Base-by-base conservation (phyloP, 352 stramenopile genomes). In the Phytopythium chamaehyphon region DNA sequence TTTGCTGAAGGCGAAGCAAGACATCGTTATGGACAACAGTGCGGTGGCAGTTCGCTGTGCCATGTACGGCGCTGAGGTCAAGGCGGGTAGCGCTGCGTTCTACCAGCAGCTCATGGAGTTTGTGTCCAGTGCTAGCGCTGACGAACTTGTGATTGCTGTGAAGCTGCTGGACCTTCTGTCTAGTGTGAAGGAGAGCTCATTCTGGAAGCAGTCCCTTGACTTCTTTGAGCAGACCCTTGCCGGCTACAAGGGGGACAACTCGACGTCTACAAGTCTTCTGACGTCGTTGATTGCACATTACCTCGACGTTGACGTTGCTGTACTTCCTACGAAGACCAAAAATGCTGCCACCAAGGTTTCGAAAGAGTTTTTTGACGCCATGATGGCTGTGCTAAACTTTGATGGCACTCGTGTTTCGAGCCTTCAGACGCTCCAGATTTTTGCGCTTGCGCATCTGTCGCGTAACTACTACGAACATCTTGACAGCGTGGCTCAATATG, bases 21-120 rank as follows among this genome's bases (percentile, higher is more conserved):
- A 95, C 49, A 86, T 95, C 28, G 6, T 74, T 22, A 91, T 93
- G 80, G 84, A 95, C 59, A 56, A 55, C 8, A 66, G 66, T 43
- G 82, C 83, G 6, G 59, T 90, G 2, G 26, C 61, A 33, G 66
- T 71, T 8, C 64, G 90, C 26, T 88, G 70, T 48, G 73, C 73
- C 19, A 67, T 62, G 24, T 83, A 78, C 48, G 54, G 65, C 24
- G 38, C 36, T 16, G 62, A 69, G 11, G 24, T 42, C 21, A 55
- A 55, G 21, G 47, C 40, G 7, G 67, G 73, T 6, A 73, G 60
- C 38, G 54, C 49, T 15, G 45, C 58, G 11, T 82, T 87, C 19
- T 62, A 73, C 46, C 69, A 80, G 28, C 38, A 84, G 16, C 23
- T 86, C 18, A 66, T 80, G 50, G 49, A 69, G 45, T 76, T 82